These are phyloP conservation scores for Larix sibirica DNA, from an alignment of 83 land plant species.

Conservation along the genomic window DNA sequence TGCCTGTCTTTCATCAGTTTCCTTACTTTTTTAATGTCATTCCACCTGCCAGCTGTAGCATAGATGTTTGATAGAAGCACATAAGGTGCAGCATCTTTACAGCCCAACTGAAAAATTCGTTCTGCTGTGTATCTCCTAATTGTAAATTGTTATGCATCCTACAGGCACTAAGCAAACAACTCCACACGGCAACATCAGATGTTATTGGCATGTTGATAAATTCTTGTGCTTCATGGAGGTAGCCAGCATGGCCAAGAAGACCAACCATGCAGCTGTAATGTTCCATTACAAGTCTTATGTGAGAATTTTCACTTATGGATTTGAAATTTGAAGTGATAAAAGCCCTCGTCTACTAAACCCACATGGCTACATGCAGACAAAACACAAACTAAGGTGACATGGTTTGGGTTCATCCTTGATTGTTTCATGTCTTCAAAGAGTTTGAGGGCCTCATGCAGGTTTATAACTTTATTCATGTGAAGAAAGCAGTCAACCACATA, in stretches of 20 bases:
- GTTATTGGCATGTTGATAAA: conserved; percentile 12
- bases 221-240: conserved; percentile 7
- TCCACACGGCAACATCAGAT: conserved; percentile 13
- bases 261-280: conserved; percentile 22
- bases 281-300: conserved; percentile 10
- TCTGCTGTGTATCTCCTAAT: not conserved
- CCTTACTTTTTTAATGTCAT: not conserved
- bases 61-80: conserved; percentile 14
- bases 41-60: not conserved
- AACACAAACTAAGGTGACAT: too few relatives aligned
- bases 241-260: conserved; percentile 21
- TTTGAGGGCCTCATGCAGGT: too few relatives aligned
- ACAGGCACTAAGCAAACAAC: conserved; percentile 15
- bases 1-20: not conserved
- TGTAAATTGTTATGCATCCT: conserved; percentile 1
- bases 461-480: too few relatives aligned
- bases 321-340: not conserved
- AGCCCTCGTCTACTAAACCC: conserved; percentile 9
- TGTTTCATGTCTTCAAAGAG: too few relatives aligned
- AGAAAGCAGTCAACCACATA: too few relatives aligned
- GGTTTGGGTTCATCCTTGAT: too few relatives aligned
- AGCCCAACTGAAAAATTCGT: not conserved
- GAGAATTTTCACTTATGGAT: not conserved
- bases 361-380: not conserved
- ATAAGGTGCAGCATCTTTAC: conserved; percentile 9